Evolutionary conservation across 257 asterid genomes (phyloP), one percentile per base, ranked within the genome.

Genomic region (Solanum ossicruentum): DNA sequence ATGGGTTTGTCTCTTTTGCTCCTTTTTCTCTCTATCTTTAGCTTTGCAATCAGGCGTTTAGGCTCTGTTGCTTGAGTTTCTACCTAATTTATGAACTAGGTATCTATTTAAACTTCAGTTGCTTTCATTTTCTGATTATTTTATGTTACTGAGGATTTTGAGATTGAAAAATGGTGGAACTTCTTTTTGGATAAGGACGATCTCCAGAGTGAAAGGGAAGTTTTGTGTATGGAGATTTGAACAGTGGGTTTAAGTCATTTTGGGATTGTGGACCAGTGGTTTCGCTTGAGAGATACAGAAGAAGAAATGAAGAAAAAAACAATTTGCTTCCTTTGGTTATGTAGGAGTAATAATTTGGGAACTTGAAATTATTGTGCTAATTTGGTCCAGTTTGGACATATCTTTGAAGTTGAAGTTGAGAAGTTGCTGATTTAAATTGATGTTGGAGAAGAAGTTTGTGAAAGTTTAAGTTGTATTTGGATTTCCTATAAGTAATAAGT

Each of bases 1-100:
- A 90, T 82, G 57, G 93, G 94, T 92, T 80, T 88, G 91, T 32
- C 12, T 4, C 32, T 56, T 20, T 20, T 75, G 43, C 81, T 75
- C 49, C 32, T 18, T 57, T 41, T 63, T 26, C 77, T 63, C 41
- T 43, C 43, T 71, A 12, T 47, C 10, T 73, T 73, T 21, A 45
- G 39, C 81, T 45, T 3, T 21, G n/a, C 4, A 51, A 77, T 77
- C 41, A 6, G 63, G 43, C 26, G 4, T 51, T 51, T 75, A 17
- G 21, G 43, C 81, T 73, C 43, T 26, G 72, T 63, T 66, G 36
- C 51, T 69, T 39, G 18, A 65, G 15, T 69, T 69, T 36, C 15
- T 69, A 13, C 8, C 51, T 69, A 36, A 67, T 67, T 32, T 67
- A 23, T 26, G 43, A 12, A 12, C 58, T 73, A 58, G 81, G 81